Conservation (phyloP, 2,329 filamentous ascomycete genomes). For the Zarea fungicola region DNA sequence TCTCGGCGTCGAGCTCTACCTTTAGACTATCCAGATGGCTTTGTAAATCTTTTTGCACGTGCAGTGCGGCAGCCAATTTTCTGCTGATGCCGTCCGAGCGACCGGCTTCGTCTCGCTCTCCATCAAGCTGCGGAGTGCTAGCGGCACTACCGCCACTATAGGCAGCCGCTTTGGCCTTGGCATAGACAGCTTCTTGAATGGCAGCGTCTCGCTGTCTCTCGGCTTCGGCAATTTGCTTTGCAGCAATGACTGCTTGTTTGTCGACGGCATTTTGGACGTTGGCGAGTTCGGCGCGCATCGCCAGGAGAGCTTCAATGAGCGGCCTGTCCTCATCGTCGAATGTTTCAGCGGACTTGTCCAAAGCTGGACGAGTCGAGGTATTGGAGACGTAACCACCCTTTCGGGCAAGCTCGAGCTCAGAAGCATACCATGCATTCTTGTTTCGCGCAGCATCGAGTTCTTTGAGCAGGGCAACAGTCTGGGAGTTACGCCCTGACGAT, state of each 20-base stretch:
- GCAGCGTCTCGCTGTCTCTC: constrained; percentile 92
- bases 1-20: constrained; percentile 74
- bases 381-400: constrained; percentile 83
- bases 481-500: constrained; percentile 56
- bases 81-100: constrained; percentile 66
- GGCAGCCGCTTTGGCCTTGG: constrained; percentile 86
- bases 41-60: constrained; percentile 74
- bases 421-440: constrained; percentile 94
- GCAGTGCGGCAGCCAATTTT: constrained; percentile 77
- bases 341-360: constrained; percentile 72
- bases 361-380: constrained; percentile 60
- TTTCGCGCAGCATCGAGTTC: constrained; percentile 82
- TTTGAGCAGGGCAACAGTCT: constrained; percentile 71
- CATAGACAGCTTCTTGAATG: constrained; percentile 91
- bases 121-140: constrained; percentile 54
- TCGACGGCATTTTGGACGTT: constrained; percentile 90
- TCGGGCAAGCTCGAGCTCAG: constrained; percentile 83
- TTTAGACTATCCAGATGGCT: constrained; percentile 65
- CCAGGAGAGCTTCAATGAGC: constrained; percentile 83
- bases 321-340: constrained; percentile 91
- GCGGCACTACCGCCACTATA: constrained; percentile 61
- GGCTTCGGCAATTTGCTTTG: constrained; percentile 85
- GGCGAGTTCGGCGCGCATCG: constrained; percentile 82
- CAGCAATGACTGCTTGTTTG: constrained; percentile 77
- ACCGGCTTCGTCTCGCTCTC: constrained; percentile 55